Percentiles rank a stretch among this genome's conserved stretches.
phyloP scores from a whole-genome alignment of 192 early-diverging fungal species.

The Allomyces arbusculus region DNA sequence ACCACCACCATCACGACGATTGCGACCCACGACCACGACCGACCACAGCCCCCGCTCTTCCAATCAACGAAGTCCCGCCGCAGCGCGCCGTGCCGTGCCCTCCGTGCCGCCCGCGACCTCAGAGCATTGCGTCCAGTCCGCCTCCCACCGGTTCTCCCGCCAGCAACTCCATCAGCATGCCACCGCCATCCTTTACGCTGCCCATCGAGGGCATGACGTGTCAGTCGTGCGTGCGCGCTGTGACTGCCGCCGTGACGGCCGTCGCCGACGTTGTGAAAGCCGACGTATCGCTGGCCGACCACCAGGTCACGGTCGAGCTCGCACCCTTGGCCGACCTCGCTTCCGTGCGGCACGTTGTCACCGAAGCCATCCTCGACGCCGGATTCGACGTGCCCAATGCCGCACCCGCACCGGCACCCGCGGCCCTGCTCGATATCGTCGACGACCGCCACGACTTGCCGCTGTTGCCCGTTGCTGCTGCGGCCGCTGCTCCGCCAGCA shows the following conservation, averaged over 20 bases:
- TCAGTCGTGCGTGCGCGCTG: slow-evolving; percentile 12
- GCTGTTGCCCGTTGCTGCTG: neutral
- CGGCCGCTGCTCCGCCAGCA: slow-evolving; percentile 1
- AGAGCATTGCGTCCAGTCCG: no score
- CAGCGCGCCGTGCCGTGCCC: no score
- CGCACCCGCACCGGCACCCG: no score
- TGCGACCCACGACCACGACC: no score
- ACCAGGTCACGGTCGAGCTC: slow-evolving; percentile 1
- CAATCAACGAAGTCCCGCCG: no score
- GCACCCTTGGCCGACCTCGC: slow-evolving; percentile 2
- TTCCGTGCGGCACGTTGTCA: slow-evolving; percentile 6
- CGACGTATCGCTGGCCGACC: slow-evolving; percentile 1
- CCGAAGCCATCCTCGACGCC: slow-evolving; percentile 33
- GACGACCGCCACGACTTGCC: slow-evolving; percentile 1
- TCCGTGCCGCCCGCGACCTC: no score
- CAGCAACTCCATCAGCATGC: no score
- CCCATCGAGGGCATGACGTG: slow-evolving; percentile 19
- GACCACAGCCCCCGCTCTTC: no score
- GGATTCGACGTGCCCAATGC: slow-evolving; percentile 28
- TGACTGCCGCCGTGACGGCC: slow-evolving; percentile 2
- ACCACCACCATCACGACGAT: no score
- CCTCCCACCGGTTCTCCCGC: no score
- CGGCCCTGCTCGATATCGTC: neutral
- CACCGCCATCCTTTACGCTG: neutral
- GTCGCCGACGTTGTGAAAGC: slow-evolving; percentile 1